These are phyloP conservation scores for Porodaedalea pini DNA, from an alignment of 1,284 basidiomycete species.

Conservation along the genomic window DNA sequence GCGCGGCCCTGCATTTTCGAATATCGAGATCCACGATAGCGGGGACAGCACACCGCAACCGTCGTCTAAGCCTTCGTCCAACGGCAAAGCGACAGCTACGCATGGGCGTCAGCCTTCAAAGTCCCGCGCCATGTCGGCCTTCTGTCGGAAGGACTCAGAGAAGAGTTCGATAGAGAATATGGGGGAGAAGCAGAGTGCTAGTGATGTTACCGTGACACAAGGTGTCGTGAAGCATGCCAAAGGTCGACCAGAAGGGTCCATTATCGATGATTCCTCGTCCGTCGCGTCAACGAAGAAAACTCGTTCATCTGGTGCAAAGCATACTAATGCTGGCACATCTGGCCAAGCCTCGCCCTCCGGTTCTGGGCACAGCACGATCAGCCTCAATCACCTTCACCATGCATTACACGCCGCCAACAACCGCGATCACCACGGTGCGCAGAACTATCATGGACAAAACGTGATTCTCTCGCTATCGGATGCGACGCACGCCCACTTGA, in stretches of 20 bases:
- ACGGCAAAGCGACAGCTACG: neutral
- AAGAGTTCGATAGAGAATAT: constrained; percentile 6
- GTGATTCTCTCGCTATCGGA: constrained; percentile 60
- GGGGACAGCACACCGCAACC: constrained; percentile 27
- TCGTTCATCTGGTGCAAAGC: constrained; percentile 79
- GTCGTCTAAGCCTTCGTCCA: constrained; percentile 18
- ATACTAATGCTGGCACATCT: neutral
- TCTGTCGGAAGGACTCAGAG: constrained; percentile 13
- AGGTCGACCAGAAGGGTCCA: constrained; percentile 14
- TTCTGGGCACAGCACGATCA: constrained; percentile 16
- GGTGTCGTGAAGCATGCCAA: constrained; percentile 18
- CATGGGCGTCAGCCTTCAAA: constrained; percentile 6
- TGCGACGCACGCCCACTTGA: constrained; percentile 86
- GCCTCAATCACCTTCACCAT: constrained; percentile 13
- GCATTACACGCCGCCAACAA: constrained; percentile 9
- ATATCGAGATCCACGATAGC: constrained; percentile 31
- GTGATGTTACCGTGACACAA: constrained; percentile 13
- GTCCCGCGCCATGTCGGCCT: constrained; percentile 9
- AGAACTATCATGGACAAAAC: constrained; percentile 19
- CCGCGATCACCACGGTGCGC: constrained; percentile 2
- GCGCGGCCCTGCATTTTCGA: constrained; percentile 38
- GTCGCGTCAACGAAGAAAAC: constrained; percentile 78
- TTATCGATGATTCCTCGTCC: constrained; percentile 55
- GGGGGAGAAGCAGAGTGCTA: neutral
- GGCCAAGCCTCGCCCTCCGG: constrained; percentile 13